Evolutionary conservation across 495 filamentous ascomycete species (phyloP).

Genomic region (Elasticomyces elasticus): DNA sequence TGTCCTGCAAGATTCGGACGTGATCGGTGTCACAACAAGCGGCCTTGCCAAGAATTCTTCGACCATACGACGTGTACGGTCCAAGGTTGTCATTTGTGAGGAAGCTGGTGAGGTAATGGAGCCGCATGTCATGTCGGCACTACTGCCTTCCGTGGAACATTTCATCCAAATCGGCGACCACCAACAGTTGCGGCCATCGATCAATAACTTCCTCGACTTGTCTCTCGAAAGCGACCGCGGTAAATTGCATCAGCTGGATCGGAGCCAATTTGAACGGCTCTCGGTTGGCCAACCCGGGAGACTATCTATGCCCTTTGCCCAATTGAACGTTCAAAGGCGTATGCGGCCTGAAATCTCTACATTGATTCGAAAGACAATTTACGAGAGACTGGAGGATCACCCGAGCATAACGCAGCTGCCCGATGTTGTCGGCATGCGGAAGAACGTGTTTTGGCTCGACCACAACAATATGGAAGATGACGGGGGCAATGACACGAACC

Average conservation of each 20-base stretch:
- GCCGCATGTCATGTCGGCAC: constrained; percentile 54
- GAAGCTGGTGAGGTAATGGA: constrained; percentile 74
- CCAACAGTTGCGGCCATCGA: constrained; percentile 58
- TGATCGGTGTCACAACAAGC: constrained; percentile 70
- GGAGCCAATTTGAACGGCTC: constrained; percentile 60
- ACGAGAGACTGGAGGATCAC: too few relatives aligned
- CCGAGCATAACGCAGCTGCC: too few relatives aligned
- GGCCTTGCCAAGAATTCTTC: constrained; percentile 58
- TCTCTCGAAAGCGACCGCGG: constrained; percentile 48
- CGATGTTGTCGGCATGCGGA: too few relatives aligned
- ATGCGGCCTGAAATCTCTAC: constrained; percentile 65
- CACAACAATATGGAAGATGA: too few relatives aligned
- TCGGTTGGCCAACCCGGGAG: constrained; percentile 36
- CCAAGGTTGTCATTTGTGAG: constrained; percentile 65
- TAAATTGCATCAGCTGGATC: constrained; percentile 49
- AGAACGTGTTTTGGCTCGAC: too few relatives aligned
- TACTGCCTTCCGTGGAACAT: constrained; percentile 63
- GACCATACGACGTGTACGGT: constrained; percentile 47
- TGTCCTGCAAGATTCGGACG: constrained; percentile 42
- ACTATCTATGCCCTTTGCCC: constrained; percentile 42
- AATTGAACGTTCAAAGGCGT: constrained; percentile 57
- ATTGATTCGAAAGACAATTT: constrained; percentile 45
- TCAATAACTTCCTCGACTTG: constrained; percentile 52
- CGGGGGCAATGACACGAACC: too few relatives aligned
- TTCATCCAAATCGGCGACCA: constrained; percentile 72